Conservation (phyloP, 371 early-diverging fungal genomes). For the Choanephora cucurbitarum region DNA sequence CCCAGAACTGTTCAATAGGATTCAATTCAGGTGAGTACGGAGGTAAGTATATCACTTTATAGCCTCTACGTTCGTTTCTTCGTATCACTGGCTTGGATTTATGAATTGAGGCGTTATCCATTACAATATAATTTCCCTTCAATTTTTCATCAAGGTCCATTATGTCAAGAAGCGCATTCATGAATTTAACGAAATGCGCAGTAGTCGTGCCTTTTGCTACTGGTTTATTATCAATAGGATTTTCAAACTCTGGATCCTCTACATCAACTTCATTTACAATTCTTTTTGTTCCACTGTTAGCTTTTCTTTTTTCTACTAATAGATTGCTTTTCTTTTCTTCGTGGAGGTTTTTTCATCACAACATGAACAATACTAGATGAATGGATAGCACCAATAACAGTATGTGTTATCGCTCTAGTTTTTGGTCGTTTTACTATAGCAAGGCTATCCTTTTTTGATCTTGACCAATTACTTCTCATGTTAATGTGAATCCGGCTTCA, state of each 20-base stretch:
- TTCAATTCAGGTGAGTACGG: conserved; percentile 17
- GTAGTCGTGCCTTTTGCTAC: conserved; percentile 16
- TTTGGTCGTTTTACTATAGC: conserved; percentile 15
- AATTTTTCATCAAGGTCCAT: conserved; percentile 14
- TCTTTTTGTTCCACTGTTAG: conserved; percentile 13
- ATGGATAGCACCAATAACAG: conserved; percentile 18
- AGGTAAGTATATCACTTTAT: conserved; percentile 14
- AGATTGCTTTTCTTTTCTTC: conserved; percentile 16
- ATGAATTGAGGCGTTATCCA: too few species aligned
- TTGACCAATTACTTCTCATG: conserved; percentile 17
- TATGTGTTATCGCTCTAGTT: conserved; percentile 14
- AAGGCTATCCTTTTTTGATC: conserved; percentile 9
- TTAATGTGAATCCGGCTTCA: conserved; percentile 15
- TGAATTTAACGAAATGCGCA: conserved; percentile 17
- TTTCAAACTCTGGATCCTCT: conserved; percentile 13
- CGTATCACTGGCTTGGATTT: conserved; percentile 20
- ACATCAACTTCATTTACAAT: conserved; percentile 7
- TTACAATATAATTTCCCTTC: conserved; percentile 16
- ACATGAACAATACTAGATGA: conserved; percentile 16
- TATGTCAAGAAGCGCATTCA: conserved; percentile 18
- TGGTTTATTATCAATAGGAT: conserved; percentile 14
- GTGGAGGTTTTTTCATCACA: conserved; percentile 18
- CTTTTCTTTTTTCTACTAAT: conserved; percentile 17
- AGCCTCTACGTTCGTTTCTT: conserved; percentile 16
- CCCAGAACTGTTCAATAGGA: conserved; percentile 20